Evolutionary conservation across 805 yeast genomes (phyloP), one percentile per base, ranked within the genome.

Genomic region (Tetrapisispora taiwanensis): DNA sequence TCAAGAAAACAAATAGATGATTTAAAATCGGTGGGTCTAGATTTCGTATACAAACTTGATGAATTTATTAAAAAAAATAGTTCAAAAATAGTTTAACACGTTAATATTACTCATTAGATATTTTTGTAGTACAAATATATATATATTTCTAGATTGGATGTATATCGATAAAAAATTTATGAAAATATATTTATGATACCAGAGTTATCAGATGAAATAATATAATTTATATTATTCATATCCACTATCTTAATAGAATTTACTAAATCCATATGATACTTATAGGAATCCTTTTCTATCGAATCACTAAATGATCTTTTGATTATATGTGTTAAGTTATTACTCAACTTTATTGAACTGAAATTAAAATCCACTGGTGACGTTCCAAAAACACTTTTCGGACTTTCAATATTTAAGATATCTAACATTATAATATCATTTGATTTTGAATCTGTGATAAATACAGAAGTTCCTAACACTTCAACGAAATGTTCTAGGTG

Each of bases 11-110:
- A 85, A 54, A 76, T 81, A 27, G 67, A 70, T 30, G 76, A 74
- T n/a, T 63, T 87, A 52, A 78, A 78, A 52, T 61, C 66, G 0
- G 76, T 74, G 18, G 92, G 95, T 0, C 63, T 88, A 37, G 86
- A 85, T 54, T 79, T 86, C 49, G 90, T 79, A 42, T 84, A 78
- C 60, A 65, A 83, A 53, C 70, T 84, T 52, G 76, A 75, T 30
- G 66, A 63, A 35, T 63, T 62, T 39, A 55, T 61, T 27, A 54
- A 54, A 26, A 50, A 40, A 37, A 59, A 62, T 26, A 31, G 33
- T n/a, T 30, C 36, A 15, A 35, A 30, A 30, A 36, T 41, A 10
- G 30, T 28, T 10, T 41, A 17, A 32, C 4, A 9, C 8, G 5
- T 8, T 7, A 24, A 36, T 14, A 8, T 12, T 9, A 12, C 19